Evolutionary conservation across 2,329 filamentous ascomycete species (phyloP).

Genomic region (Dryadomyces quercivorus): DNA sequence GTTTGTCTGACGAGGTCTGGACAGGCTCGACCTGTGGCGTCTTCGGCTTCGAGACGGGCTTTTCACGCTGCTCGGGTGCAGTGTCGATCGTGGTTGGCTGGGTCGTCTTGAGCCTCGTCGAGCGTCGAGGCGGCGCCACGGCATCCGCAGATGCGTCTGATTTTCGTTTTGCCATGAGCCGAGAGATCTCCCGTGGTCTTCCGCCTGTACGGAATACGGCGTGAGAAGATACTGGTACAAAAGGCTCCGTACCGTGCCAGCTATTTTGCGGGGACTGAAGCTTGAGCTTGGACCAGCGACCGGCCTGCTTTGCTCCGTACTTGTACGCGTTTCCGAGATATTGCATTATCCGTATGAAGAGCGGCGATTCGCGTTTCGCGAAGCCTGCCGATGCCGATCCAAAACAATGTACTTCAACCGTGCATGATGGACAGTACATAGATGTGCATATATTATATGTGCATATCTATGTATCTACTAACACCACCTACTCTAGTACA

Average conservation of each 20-base stretch:
- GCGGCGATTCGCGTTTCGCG: background rate
- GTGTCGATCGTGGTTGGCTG: background rate
- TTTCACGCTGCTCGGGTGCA: too few relatives aligned
- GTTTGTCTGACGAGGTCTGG: constrained; percentile 12
- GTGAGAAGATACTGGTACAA: too few relatives aligned
- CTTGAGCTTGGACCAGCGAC: too few relatives aligned
- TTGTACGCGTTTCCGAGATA: too few relatives aligned
- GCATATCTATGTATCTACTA: background rate
- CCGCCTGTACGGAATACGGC: too few relatives aligned
- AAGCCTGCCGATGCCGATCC: background rate
- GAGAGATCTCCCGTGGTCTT: background rate
- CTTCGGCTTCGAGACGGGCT: background rate
- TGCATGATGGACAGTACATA: background rate
- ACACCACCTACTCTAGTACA: too few relatives aligned
- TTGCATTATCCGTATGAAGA: background rate
- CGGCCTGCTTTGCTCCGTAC: too few relatives aligned
- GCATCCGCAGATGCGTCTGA: background rate
- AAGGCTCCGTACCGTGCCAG: too few relatives aligned
- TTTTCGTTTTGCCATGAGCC: constrained; percentile 8
- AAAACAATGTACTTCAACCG: too few relatives aligned
- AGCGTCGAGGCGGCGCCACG: background rate
- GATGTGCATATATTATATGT: background rate
- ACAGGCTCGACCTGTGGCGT: background rate
- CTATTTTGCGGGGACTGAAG: too few relatives aligned
- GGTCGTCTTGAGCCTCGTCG: background rate